Evolutionary conservation across 257 asterid genomes (phyloP).

Genomic region (Echium plantagineum): DNA sequence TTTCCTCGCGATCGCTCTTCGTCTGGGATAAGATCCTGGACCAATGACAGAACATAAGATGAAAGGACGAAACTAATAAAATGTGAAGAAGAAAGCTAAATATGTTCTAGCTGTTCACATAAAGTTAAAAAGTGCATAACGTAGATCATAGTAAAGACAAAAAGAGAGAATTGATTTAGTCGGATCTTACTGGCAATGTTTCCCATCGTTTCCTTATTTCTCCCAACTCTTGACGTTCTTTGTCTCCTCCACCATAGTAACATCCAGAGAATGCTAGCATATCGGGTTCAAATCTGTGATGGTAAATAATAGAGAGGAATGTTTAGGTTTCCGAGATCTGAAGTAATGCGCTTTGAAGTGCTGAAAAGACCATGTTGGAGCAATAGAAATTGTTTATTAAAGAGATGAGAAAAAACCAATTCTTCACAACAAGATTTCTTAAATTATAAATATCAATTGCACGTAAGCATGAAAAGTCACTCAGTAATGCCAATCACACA

Average conservation of each 20-base stretch:
- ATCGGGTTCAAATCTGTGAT: slow-evolving; percentile 62
- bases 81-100: not conserved
- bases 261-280: slow-evolving; percentile 75
- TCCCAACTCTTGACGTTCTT: slow-evolving; percentile 47
- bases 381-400: too few relatives aligned
- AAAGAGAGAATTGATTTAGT: too few relatives aligned
- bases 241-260: slow-evolving; percentile 68
- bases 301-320: not conserved
- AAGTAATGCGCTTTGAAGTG: too few relatives aligned
- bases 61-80: not conserved
- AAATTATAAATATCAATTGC: too few relatives aligned
- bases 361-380: too few relatives aligned
- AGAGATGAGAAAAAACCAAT: too few relatives aligned
- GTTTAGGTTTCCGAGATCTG: too few relatives aligned
- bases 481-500: too few relatives aligned
- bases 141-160: not conserved
- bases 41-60: not conserved
- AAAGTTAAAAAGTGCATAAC: not conserved
- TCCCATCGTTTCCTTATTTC: slow-evolving; percentile 72
- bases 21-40: slow-evolving; percentile 12
- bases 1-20: slow-evolving; percentile 17
- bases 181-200: slow-evolving; percentile 43
- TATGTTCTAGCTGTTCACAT: not conserved
- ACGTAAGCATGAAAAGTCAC: too few relatives aligned
- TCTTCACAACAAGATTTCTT: too few relatives aligned